Conservation (phyloP, 129 eudicot genomes). For the Chrysanthemum lavandulifolium region DNA sequence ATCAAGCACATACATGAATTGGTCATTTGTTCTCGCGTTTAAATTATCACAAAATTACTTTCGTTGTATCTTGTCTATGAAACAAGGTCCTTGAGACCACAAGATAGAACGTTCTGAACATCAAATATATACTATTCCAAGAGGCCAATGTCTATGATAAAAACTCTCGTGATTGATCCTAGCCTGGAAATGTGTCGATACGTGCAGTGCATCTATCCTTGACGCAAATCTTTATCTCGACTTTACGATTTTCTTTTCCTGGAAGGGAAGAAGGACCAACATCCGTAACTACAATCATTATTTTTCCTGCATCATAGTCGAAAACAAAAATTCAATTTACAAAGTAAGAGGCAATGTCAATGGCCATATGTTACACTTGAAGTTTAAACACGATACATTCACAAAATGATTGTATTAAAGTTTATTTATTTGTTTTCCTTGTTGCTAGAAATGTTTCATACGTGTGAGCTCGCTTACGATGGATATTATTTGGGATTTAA, state of each 20-base stretch:
- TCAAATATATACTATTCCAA: constrained; percentile 5
- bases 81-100: too few relatives aligned
- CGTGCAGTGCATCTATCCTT: too few relatives aligned
- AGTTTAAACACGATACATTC: too few relatives aligned
- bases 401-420: neutral
- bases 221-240: neutral
- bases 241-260: constrained; percentile 37
- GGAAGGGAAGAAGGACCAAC: constrained; percentile 38
- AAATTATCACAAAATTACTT: too few relatives aligned
- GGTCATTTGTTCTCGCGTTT: too few relatives aligned
- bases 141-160: neutral
- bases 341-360: neutral
- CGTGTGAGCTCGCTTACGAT: constrained; percentile 6
- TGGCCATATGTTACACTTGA: too few relatives aligned
- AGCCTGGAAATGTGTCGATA: neutral
- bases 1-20: too few relatives aligned
- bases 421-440: neutral
- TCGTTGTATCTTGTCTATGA: too few relatives aligned
- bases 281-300: constrained; percentile 32
- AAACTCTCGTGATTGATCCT: constrained; percentile 12
- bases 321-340: neutral
- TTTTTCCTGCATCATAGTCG: constrained; percentile 39
- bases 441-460: neutral
- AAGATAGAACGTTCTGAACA: neutral
- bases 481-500: neutral